phyloP scores from a whole-genome alignment of 2,329 filamentous ascomycete species.

The Fusarium tanahbumbuense region DNA sequence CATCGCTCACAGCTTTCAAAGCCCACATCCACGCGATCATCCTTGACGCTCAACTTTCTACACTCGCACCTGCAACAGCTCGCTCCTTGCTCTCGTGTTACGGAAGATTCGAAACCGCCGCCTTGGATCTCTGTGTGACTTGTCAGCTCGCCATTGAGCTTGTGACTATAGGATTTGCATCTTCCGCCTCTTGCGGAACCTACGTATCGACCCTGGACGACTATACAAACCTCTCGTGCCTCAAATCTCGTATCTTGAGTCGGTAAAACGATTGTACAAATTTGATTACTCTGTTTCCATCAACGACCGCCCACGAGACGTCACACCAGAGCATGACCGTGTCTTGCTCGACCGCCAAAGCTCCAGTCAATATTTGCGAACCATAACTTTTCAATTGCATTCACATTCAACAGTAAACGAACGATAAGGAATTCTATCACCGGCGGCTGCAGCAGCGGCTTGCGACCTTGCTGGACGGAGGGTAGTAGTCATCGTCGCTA shows the following conservation, averaged over 20 bases:
- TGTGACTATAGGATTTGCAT: slow-evolving; percentile 25
- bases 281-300: slow-evolving; percentile 11
- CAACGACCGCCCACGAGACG: slow-evolving; percentile 23
- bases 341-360: slow-evolving; percentile 26
- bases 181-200: slow-evolving; percentile 20
- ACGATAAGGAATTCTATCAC: slow-evolving; percentile 13
- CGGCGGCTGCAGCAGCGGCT: slow-evolving; percentile 39
- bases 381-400: slow-evolving; percentile 24
- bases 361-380: slow-evolving; percentile 14
- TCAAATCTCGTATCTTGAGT: slow-evolving; percentile 1
- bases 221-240: slow-evolving; percentile 9
- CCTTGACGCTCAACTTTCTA: slow-evolving; percentile 34
- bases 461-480: slow-evolving; percentile 42
- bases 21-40: slow-evolving; percentile 36
- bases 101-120: slow-evolving; percentile 33
- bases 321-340: slow-evolving; percentile 41
- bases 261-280: slow-evolving; percentile 21
- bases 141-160: slow-evolving; percentile 29
- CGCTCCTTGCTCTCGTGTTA: slow-evolving; percentile 38
- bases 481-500: slow-evolving; percentile 32
- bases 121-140: slow-evolving; percentile 41
- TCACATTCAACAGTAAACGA: neutral
- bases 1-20: slow-evolving; percentile 42
- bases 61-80: slow-evolving; percentile 36
- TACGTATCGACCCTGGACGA: slow-evolving; percentile 20